phyloP scores from a whole-genome alignment of 768 basidiomycete species.

The Suillus subluteus region DNA sequence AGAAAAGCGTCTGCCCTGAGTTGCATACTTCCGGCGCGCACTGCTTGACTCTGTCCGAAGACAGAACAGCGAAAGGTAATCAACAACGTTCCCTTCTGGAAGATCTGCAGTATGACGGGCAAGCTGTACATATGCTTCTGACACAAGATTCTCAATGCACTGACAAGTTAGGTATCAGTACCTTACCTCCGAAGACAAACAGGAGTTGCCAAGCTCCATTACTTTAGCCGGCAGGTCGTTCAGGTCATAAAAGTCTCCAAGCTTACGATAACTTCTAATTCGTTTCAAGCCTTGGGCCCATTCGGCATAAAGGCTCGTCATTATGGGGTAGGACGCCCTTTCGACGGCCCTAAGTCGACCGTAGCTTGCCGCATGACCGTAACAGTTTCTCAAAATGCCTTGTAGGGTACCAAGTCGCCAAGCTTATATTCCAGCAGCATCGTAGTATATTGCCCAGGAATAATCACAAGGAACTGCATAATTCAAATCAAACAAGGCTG shows the following conservation, averaged over 20 bases:
- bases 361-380: background rate
- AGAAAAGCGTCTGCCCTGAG: conserved; percentile 2
- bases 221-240: background rate
- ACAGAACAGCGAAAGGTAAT: background rate
- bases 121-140: background rate
- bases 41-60: conserved; percentile 3
- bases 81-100: background rate
- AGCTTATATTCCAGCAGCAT: background rate
- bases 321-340: background rate
- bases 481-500: background rate
- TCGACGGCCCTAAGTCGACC: conserved; percentile 1
- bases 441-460: background rate
- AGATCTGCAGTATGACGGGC: background rate
- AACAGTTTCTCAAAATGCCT: background rate
- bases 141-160: background rate
- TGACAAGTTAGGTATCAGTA: background rate
- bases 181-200: background rate
- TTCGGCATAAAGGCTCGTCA: conserved; percentile 1
- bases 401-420: background rate
- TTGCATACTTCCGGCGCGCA: conserved; percentile 1
- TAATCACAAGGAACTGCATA: background rate
- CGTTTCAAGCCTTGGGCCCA: background rate
- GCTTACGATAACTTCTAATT: background rate
- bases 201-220: background rate
- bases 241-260: background rate